Evolutionary conservation across 2,329 filamentous ascomycete species (phyloP), one percentile per base, ranked within the genome.

Genomic region (Fonsecaea nubica): DNA sequence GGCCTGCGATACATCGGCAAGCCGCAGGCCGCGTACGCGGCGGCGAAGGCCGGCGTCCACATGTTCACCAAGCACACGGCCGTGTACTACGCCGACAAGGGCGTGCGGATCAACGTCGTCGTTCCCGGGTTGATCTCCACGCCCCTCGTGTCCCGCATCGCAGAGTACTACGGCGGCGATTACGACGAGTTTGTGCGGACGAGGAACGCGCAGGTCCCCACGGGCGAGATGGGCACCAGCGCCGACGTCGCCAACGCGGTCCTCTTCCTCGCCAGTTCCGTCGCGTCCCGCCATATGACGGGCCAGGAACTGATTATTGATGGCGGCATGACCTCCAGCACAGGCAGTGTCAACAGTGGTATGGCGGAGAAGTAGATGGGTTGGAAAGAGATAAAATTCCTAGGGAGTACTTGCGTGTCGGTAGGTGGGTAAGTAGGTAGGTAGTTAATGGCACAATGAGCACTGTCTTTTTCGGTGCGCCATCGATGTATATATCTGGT

Each of bases 101-200:
- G 79, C 0, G 87, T 70, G 80, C 81, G 84, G n/a, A 65, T 87
- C 42, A 88, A 87, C 69, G 80, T 81, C 0, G 83, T 87, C 0
- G 83, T 86, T 0, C 85, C 85, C 0, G 85, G 85, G 0, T 72
- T 87, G 63, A 87, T 87, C 72, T 77, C 85, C 59, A 87, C 85
- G 21, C 84, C 84, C 0, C 80, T 84, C 42, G 82, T 82, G 4
- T 75, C 75, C 25, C 76, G 75, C 3, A 63, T 86, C 69, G 80
- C 81, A 0, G 75, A 81, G 32, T 85, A 80, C 71, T 76, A 75
- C 3, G 76, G 74, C 0, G 82, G 78, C 0, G 79, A 81, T 18
- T 80, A 83, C 58, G 82, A 82, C 36, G 82, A 79, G 58, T 87
- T 86, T 67, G 76, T 81, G 56, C 77, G 77, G 63, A 81, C 82